Base-by-base conservation (phyloP, 2,329 filamentous ascomycete species). In the Microthyrium microscopicum region DNA sequence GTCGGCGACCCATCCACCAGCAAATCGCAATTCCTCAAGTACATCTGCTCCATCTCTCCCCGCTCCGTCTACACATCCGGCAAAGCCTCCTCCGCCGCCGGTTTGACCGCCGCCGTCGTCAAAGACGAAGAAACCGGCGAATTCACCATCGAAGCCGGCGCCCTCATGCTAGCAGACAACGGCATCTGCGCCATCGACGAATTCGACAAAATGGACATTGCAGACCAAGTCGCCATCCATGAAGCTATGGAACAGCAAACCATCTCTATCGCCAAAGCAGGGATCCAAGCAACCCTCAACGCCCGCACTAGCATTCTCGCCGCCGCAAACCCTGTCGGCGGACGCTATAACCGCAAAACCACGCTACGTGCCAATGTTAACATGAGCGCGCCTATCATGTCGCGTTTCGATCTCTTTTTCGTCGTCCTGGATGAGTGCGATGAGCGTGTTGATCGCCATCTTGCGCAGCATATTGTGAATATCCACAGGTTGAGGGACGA, bases 211-310 rank as follows among this genome's bases (percentile, higher is more conserved):
- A 98, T 98, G 89, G 89, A 98, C 48, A 80, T 98, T 40, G 74
- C 64, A 33, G 89, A 98, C 53, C 89, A 98, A 60, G 89, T 98
- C 35, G 89, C 89, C 43, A 98, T 98, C 49, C 89, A 98, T 68
- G 89, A 98, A 72, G 89, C 89, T 39, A 98, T 98, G 89, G 89
- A 98, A 70, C 89, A 98, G 62, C 89, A 98, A 58, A 98, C 89
- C 4, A 98, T 98, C 43, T 94, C 84, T 6, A 98, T 98, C 48
- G 87, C 89, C 39, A 98, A 98, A 60, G 89, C 89, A 4, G 89
- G 89, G 48, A 98, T 98, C 38, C 89, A 98, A 54, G 91, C 89
- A 4, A 98, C 89, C 0, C 70, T 98, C 29, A 98, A 98, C 50
- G 89, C 89, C 3, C 74, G 89, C 35, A 94, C 89, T 1, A 89